Percentiles rank a stretch among this genome's conserved stretches.
Conservation (phyloP, 1,139 yeast species). For the Maudiozyma humilis region DNA sequence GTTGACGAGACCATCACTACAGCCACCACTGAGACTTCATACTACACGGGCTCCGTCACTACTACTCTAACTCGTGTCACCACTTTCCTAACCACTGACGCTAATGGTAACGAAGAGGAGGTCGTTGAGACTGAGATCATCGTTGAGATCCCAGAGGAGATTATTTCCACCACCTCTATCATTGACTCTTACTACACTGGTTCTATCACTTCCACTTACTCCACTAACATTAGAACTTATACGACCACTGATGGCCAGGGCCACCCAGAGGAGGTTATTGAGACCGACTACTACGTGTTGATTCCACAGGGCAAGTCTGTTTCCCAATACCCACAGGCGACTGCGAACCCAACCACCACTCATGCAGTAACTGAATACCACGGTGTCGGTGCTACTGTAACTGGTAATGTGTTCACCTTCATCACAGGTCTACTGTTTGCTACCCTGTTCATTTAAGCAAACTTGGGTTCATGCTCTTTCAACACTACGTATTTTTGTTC, state of each 20-base stretch:
- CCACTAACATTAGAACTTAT: neutral
- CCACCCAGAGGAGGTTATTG: neutral
- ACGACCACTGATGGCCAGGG: neutral
- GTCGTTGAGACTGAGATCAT: neutral
- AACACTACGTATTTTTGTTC: too few species aligned
- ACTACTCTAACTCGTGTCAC: neutral
- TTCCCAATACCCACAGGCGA: neutral
- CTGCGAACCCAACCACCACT: neutral
- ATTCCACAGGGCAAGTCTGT: too few species aligned
- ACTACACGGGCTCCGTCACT: neutral
- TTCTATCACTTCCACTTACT: neutral
- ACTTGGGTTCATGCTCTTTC: too few species aligned
- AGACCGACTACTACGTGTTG: neutral
- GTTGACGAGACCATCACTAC: neutral
- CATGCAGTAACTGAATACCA: neutral
- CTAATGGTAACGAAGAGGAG: constrained; percentile 1
- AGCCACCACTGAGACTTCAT: neutral
- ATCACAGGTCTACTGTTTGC: neutral
- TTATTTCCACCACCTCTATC: neutral
- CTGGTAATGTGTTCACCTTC: neutral
- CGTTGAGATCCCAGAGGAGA: neutral
- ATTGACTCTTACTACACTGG: neutral
- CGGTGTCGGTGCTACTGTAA: neutral
- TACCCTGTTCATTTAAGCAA: neutral
- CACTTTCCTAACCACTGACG: neutral